A percentile compares a stretch with the other conserved stretches of the same genome.
Conservation (phyloP, 2,329 filamentous ascomycete genomes). For the Fusarium gaditjirri region DNA sequence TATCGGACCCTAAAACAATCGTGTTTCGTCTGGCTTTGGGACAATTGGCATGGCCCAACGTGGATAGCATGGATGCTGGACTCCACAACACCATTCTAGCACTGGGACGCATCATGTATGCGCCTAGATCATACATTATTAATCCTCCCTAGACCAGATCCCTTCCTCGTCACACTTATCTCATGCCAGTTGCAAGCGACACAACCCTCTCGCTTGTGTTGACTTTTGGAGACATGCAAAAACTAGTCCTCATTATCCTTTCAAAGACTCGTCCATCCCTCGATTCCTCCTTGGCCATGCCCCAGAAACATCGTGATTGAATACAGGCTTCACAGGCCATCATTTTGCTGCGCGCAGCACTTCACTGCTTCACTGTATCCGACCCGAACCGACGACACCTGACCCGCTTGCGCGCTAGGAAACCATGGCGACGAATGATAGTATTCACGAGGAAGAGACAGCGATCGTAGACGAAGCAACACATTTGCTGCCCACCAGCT, state of each 20-base stretch:
- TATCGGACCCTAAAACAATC: not conserved
- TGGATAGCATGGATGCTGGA: conserved; percentile 6
- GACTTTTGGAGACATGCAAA: conserved; percentile 23
- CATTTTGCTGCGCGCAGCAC: conserved; percentile 15
- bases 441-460: conserved; percentile 8
- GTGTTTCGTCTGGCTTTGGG: conserved; percentile 24
- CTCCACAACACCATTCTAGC: conserved; percentile 37
- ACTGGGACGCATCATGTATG: conserved; percentile 39
- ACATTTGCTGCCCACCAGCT: conserved; percentile 51
- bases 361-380: not conserved
- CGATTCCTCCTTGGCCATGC: conserved; percentile 22
- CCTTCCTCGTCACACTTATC: conserved; percentile 38
- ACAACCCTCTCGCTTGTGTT: conserved; percentile 20
- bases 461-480: conserved; percentile 49
- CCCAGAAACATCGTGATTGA: conserved; percentile 22
- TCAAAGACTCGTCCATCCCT: conserved; percentile 3
- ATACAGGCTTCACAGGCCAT: conserved; percentile 18
- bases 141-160: conserved; percentile 22
- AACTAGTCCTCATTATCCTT: not conserved
- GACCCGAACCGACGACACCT: conserved; percentile 1
- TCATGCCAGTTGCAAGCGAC: conserved; percentile 26
- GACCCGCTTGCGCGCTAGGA: not conserved
- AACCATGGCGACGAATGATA: conserved; percentile 22
- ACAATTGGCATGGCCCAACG: not conserved
- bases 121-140: conserved; percentile 30